phyloP scores from a whole-genome alignment of 192 early-diverging fungal species.

The Linnemannia exigua region DNA sequence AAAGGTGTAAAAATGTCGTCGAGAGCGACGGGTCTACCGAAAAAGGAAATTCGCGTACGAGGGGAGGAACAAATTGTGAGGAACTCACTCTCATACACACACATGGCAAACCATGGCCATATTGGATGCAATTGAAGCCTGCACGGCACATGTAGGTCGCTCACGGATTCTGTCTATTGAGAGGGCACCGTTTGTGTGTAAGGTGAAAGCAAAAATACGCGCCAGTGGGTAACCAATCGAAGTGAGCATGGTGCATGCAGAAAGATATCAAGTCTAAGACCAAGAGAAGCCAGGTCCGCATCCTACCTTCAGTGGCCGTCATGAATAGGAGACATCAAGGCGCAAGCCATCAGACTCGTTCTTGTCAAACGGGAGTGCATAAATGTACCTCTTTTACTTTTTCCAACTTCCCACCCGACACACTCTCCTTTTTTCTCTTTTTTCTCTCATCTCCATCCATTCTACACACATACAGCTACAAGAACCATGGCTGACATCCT shows the following conservation, averaged over 20 bases:
- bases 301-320: not conserved
- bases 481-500: conserved; percentile 43
- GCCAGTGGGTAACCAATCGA: too few species aligned
- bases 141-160: too few species aligned
- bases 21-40: not conserved
- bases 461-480: not conserved
- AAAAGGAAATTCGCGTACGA: conserved; percentile 3
- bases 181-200: too few species aligned
- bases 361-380: not conserved
- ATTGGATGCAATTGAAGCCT: too few species aligned
- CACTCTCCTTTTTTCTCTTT: not conserved
- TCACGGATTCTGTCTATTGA: too few species aligned
- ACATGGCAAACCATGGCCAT: not conserved
- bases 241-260: too few species aligned
- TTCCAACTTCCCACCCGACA: not conserved
- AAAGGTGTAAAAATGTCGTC: not conserved
- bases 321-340: not conserved
- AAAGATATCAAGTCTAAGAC: too few species aligned
- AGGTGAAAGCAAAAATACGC: too few species aligned
- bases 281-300: not conserved
- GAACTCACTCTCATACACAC: not conserved
- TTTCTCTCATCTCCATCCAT: not conserved
- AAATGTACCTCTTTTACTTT: not conserved
- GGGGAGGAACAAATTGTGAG: not conserved
- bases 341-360: not conserved